Conservation (phyloP, 495 filamentous ascomycete species). For the Friedmanniomyces endolithicus region DNA sequence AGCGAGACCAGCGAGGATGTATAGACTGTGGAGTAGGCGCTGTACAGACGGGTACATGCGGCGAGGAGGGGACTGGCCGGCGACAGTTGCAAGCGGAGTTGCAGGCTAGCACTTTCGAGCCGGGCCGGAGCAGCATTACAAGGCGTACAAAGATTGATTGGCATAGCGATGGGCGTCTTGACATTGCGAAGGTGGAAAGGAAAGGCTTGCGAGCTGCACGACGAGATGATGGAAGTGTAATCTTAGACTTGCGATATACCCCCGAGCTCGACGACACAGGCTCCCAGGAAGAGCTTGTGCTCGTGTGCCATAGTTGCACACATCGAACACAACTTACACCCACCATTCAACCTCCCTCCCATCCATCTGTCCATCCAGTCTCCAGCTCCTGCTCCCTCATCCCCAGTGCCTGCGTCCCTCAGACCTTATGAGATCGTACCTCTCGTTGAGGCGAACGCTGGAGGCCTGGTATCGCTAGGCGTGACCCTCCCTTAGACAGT, state of each 20-base stretch:
- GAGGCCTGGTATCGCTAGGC: slow-evolving; percentile 56
- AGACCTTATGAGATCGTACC: slow-evolving; percentile 47
- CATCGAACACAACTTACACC: not conserved
- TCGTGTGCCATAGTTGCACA: not conserved
- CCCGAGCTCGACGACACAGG: not conserved
- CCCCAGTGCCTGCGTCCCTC: slow-evolving; percentile 37
- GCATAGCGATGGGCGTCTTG: slow-evolving; percentile 1
- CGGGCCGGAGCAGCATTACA: not conserved
- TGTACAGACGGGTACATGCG: not conserved
- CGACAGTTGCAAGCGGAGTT: not conserved
- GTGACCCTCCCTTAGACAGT: too few species aligned
- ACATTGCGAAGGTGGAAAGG: not conserved
- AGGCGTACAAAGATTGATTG: not conserved
- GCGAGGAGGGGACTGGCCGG: not conserved
- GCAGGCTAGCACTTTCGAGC: too few species aligned
- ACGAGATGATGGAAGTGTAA: not conserved
- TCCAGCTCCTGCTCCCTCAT: slow-evolving; percentile 35
- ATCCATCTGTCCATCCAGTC: slow-evolving; percentile 38
- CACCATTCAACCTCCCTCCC: not conserved
- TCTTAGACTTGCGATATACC: slow-evolving; percentile 2
- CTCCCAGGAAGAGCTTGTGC: not conserved
- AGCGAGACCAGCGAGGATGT: slow-evolving; percentile 14
- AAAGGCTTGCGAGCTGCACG: not conserved
- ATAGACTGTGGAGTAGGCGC: not conserved
- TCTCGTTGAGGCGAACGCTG: slow-evolving; percentile 52